These are phyloP conservation scores for Cystofilobasidium capitatum DNA, from an alignment of 768 basidiomycete genomes.

Conservation along the genomic window DNA sequence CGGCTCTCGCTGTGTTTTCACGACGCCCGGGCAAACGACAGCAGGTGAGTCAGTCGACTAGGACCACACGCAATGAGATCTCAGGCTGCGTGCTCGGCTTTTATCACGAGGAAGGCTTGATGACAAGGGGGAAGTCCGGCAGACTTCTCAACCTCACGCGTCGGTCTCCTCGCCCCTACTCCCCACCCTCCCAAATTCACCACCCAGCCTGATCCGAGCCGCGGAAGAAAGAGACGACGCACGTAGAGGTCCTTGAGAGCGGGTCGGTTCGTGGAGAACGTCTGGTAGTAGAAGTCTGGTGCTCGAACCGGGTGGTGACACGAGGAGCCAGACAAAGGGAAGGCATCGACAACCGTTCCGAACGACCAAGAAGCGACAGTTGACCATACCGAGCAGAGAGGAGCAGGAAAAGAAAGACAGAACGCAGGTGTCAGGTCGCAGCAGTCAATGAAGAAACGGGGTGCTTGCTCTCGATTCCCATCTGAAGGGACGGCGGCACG, in stretches of 20 bases:
- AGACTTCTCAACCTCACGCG: no score
- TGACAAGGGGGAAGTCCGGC: no score
- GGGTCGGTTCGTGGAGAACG: slow-evolving; percentile 25
- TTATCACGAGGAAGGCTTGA: not conserved
- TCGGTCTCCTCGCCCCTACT: no score
- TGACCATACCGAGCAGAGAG: not conserved
- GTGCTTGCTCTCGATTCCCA: no score
- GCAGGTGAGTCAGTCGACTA: not conserved
- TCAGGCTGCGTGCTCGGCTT: not conserved
- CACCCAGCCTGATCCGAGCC: not conserved
- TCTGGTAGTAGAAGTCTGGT: slow-evolving; percentile 27
- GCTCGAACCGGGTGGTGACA: no score
- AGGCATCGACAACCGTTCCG: not conserved
- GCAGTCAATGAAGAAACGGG: no score
- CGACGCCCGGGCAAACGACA: not conserved
- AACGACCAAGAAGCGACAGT: not conserved
- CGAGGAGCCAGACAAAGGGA: not conserved
- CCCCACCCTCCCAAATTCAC: no score
- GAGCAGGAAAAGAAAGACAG: not conserved
- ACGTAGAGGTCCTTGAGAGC: slow-evolving; percentile 27
- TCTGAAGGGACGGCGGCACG: not conserved
- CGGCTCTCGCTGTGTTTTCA: slow-evolving; percentile 2
- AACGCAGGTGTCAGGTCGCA: not conserved
- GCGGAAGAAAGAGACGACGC: not conserved
- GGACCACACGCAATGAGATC: not conserved